Conservation (phyloP, 2,329 filamentous ascomycete genomes). For the Aspergillus sp. region DNA sequence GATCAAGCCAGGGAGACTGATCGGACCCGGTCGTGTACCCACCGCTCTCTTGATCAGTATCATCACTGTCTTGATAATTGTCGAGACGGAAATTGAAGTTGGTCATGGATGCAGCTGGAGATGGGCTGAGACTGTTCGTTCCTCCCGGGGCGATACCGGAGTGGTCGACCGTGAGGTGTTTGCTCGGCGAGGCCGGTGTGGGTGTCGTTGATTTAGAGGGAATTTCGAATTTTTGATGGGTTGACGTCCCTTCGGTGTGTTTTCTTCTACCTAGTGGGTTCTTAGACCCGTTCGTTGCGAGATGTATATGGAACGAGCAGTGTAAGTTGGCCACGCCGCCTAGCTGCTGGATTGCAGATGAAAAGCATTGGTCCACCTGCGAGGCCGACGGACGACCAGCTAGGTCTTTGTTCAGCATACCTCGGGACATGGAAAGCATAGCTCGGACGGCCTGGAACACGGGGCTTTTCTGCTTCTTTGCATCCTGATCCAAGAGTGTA, state of each 20-base stretch:
- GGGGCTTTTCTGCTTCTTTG: slow-evolving; percentile 41
- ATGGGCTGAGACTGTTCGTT: background rate
- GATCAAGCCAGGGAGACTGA: slow-evolving; percentile 9
- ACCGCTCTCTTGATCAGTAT: slow-evolving; percentile 16
- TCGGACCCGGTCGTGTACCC: slow-evolving; percentile 5
- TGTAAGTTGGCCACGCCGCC: slow-evolving; percentile 10
- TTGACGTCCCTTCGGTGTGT: background rate
- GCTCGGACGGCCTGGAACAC: slow-evolving; percentile 38
- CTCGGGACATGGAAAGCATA: slow-evolving; percentile 38
- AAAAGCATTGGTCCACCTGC: slow-evolving; percentile 28
- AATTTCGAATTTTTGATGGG: background rate
- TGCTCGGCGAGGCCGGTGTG: background rate
- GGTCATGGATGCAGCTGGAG: slow-evolving; percentile 6
- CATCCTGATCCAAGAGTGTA: slow-evolving; percentile 49
- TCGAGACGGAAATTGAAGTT: slow-evolving; percentile 12
- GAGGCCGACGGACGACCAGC: slow-evolving; percentile 31
- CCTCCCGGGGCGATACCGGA: background rate
- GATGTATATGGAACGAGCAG: slow-evolving; percentile 17
- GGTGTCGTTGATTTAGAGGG: background rate
- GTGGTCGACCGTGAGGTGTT: background rate
- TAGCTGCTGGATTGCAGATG: slow-evolving; percentile 10
- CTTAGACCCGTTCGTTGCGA: slow-evolving; percentile 1
- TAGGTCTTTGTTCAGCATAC: slow-evolving; percentile 38
- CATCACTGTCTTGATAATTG: slow-evolving; percentile 10
- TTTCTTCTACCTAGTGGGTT: background rate